phyloP scores from a whole-genome alignment of 2,329 filamentous ascomycete species.

The Fusarium nematophilum region DNA sequence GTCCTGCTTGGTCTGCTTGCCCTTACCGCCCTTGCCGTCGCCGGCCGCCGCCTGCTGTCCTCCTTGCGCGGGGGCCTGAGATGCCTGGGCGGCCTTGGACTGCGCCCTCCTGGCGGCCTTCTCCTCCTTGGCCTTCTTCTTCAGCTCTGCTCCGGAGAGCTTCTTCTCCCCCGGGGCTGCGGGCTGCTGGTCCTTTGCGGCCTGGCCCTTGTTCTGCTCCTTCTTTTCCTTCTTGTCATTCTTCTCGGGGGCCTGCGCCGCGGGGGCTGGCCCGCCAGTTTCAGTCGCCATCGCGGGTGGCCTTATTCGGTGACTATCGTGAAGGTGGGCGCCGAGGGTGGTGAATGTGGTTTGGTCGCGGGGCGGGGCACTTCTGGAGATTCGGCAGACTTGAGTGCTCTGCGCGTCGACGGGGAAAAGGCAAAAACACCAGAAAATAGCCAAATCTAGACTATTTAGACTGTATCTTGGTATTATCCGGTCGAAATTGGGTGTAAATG shows the following conservation, averaged over 20 bases:
- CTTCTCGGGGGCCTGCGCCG: constrained; percentile 42
- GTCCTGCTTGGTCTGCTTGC: constrained; percentile 59
- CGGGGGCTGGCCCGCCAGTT: constrained; percentile 45
- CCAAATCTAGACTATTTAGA: neutral
- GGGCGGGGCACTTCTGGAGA: constrained; percentile 34
- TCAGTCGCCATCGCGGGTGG: constrained; percentile 47
- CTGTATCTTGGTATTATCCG: neutral
- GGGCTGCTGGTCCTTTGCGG: constrained; percentile 41
- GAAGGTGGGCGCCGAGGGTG: constrained; percentile 16
- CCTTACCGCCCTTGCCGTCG: constrained; percentile 60
- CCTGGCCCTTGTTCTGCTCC: constrained; percentile 36
- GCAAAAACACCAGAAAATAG: neutral
- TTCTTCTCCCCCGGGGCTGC: constrained; percentile 60
- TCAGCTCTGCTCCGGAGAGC: constrained; percentile 81
- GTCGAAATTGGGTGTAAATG: constrained; percentile 5
- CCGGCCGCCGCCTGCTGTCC: constrained; percentile 49
- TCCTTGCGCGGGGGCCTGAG: constrained; percentile 52
- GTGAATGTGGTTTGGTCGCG: constrained; percentile 11
- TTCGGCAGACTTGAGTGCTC: constrained; percentile 12
- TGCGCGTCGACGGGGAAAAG: constrained; percentile 6
- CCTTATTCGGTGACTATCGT: constrained; percentile 12
- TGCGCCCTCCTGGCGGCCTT: constrained; percentile 87
- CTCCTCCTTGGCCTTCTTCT: constrained; percentile 90
- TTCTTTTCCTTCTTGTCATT: constrained; percentile 42
- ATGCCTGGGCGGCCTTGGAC: constrained; percentile 67